Evolutionary conservation across 371 early-diverging fungal species (phyloP), one percentile per base, ranked within the genome.

Genomic region (Mycotypha africana): DNA sequence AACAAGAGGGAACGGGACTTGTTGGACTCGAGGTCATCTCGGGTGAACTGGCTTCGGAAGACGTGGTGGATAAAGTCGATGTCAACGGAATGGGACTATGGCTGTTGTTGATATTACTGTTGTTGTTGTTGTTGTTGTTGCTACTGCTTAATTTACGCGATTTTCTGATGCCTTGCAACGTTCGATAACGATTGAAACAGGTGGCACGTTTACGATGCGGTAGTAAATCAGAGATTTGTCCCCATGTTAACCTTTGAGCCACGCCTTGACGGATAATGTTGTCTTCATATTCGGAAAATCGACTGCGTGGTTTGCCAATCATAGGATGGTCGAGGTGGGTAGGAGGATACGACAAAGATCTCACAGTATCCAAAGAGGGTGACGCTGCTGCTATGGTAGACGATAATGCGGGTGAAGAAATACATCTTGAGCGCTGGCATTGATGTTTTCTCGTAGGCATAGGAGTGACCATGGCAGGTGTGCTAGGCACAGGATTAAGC

Each of bases 161-260:
- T 59, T 66, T 73, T 12, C 73, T 64, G 21, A 64, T 64, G 9
- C 73, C 73, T 58, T 64, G 66, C 6, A 73, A 34, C 0, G 73
- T 73, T 38, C 67, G 47, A 22, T 66, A 73, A 28, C 73, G 61
- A 38, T 73, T 73, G 37, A 66, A 73, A 42, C 73, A 73, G 8
- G 73, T 73, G 8, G 73, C 73, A 15, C 73, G 64, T 42, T 73
- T 73, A 37, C 73, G 66, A 31, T 66, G 66, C 17, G 67, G 66
- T 15, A 73, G 40, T 8, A 59, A 49, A 17, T 48, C 58, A 2
- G 73, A 68, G 38, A 73, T 73, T 45, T 68, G 67, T 5, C 67
- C 62, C 73, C 73, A 73, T 6, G 73, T 68, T 45, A 73, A 41
- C 2, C 67, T 60, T 32, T 62, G 59, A 39, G 69, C 68, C 28